Base-by-base conservation (phyloP, 2,329 filamentous ascomycete genomes). In the Hansfordia pulvinata region DNA sequence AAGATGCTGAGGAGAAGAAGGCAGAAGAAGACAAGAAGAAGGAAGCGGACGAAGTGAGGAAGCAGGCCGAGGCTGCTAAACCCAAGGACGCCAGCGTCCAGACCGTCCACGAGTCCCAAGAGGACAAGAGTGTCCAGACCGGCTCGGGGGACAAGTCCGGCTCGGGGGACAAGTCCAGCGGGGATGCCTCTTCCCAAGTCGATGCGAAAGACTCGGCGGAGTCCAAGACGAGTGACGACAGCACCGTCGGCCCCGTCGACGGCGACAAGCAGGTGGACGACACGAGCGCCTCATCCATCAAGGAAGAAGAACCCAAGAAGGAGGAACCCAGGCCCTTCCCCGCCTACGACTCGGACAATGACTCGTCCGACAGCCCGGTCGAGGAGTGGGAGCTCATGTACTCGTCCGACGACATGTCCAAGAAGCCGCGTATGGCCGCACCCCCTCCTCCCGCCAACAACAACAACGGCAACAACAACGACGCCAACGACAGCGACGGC, bases 341-440 rank as follows among this genome's bases (percentile, higher is more conserved):
- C n/a, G 26, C 33, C 25, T 55, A 57, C 31, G 54, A 58, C 1
- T 64, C 62, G 0, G 62, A 62, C 5, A 60, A 59, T 18, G 62
- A 73, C 29, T 70, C 67, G 0, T 73, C 67, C 0, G 69, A 72
- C 23, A 70, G 65, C 6, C 70, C 70, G 0, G 56, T 74, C 3
- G 58, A 62, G 19, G 69, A 74, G 33, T 73, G 62, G 56, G 68
- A 74, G 36, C 56, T 62, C 35, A 53, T 71, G 16, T 73, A 71
- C 43, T 68, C 62, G 31, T 62, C 58, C 26, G 69, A 74, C 35
- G 68, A 75, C 37, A 61, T 68, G 46, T 56, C 59, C 0, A 58
- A 61, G 29, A 65, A 65, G 42, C 64, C 61, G 4, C 55, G 59
- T 10, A 42, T 54, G 21, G 42, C 50, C 3, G 47, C 52, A 2